These are phyloP conservation scores for Calonectria honghensis DNA, from an alignment of 2,329 filamentous ascomycete species.

Conservation along the genomic window DNA sequence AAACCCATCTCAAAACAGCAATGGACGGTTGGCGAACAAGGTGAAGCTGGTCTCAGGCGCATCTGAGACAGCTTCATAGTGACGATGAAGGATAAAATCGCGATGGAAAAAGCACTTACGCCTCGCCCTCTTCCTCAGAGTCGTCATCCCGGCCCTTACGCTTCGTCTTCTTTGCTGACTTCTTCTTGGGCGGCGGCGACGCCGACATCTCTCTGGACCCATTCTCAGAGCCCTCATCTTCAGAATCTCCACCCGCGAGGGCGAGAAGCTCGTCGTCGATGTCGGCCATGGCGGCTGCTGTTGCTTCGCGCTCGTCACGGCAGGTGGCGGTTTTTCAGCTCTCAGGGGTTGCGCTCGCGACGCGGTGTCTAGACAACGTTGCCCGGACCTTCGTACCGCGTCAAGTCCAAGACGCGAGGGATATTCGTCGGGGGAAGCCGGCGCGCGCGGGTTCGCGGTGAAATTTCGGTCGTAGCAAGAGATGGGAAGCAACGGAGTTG, in stretches of 20 bases:
- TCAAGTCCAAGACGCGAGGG: slow-evolving; percentile 5
- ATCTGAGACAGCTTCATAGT: background rate
- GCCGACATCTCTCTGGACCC: slow-evolving; percentile 73
- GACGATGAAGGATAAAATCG: background rate
- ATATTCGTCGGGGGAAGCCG: slow-evolving; percentile 8
- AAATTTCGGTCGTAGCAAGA: slow-evolving; percentile 38
- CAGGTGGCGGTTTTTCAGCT: slow-evolving; percentile 40
- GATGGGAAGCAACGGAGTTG: slow-evolving; percentile 41
- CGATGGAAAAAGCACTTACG: slow-evolving; percentile 59
- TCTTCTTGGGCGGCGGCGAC: slow-evolving; percentile 67
- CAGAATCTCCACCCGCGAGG: slow-evolving; percentile 87
- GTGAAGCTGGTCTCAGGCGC: background rate
- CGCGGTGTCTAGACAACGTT: slow-evolving; percentile 23
- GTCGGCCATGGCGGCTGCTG: slow-evolving; percentile 80
- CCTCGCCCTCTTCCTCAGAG: slow-evolving; percentile 78
- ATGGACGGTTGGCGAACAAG: background rate
- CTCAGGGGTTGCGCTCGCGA: slow-evolving; percentile 45
- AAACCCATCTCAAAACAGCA: background rate
- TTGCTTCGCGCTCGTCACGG: slow-evolving; percentile 30
- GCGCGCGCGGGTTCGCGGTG: slow-evolving; percentile 6
- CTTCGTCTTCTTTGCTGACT: slow-evolving; percentile 67
- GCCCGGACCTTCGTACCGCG: slow-evolving; percentile 29
- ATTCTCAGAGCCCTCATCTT: slow-evolving; percentile 74
- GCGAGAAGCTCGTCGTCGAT: slow-evolving; percentile 96
- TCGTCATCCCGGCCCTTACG: slow-evolving; percentile 65